A percentile compares a stretch with the other conserved stretches of the same genome.
Conservation (phyloP, 371 early-diverging fungal genomes). For the Haplosporangium sp. region DNA sequence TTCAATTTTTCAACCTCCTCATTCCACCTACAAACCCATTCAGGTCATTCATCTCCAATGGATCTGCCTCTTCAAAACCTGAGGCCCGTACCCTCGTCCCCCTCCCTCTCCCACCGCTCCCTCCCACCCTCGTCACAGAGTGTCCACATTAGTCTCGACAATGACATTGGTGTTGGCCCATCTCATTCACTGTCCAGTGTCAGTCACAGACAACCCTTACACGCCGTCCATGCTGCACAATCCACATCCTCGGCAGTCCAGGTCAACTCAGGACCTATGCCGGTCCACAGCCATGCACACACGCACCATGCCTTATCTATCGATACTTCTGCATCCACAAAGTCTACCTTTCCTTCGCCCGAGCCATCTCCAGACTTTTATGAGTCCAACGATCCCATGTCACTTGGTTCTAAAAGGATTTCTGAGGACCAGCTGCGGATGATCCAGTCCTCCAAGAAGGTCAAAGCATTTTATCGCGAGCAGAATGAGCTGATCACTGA, state of each 20-base stretch:
- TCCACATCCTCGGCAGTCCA: conserved; percentile 27
- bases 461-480: conserved; percentile 77
- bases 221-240: conserved; percentile 15
- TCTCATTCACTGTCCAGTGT: background rate
- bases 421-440: conserved; percentile 54
- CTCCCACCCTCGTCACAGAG: conserved; percentile 2
- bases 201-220: conserved; percentile 1
- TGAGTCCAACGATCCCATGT: conserved; percentile 51
- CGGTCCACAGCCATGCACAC: background rate
- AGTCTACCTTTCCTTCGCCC: conserved; percentile 34
- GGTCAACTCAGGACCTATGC: background rate
- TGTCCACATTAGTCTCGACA: conserved; percentile 10
- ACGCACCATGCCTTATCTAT: conserved; percentile 3
- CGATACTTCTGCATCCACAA: background rate
- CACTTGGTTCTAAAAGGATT: conserved; percentile 46
- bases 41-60: conserved; percentile 12
- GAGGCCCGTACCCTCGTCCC: conserved; percentile 17
- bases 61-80: conserved; percentile 13
- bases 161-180: conserved; percentile 7
- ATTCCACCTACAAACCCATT: background rate
- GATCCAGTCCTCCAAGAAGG: conserved; percentile 43
- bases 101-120: conserved; percentile 30
- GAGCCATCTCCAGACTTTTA: conserved; percentile 48
- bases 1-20: no score
- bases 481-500: conserved; percentile 89